These are phyloP conservation scores for Pseudocohnilembus persalinus DNA, from an alignment of 169 alveolate genomes.

Conservation along the genomic window DNA sequence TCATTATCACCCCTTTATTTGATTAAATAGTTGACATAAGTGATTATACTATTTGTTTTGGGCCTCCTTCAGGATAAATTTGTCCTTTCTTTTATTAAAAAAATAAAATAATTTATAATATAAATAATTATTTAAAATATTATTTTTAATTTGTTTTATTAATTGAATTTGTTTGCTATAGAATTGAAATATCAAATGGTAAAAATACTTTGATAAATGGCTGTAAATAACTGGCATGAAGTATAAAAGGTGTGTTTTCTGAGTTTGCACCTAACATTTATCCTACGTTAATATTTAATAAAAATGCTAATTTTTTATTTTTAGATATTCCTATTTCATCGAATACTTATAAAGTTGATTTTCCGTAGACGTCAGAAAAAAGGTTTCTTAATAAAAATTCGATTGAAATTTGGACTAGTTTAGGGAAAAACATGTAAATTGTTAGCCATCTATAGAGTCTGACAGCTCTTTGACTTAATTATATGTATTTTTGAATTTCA, in stretches of 20 bases:
- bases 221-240: neutral
- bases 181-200: neutral
- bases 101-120: neutral
- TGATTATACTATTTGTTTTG: neutral
- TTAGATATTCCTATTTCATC: neutral
- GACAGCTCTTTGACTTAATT: neutral
- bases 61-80: constrained; percentile 16
- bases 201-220: neutral
- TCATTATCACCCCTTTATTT: neutral
- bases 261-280: neutral
- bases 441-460: neutral
- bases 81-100: constrained; percentile 2
- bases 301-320: constrained; percentile 2
- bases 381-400: neutral
- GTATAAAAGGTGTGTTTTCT: neutral
- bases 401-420: neutral
- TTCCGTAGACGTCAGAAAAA: neutral
- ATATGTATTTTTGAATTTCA: neutral
- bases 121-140: neutral
- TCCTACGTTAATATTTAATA: neutral
- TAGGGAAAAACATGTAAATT: neutral
- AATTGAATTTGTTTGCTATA: neutral
- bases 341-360: neutral
- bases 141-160: neutral
- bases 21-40: constrained; percentile 9